Evolutionary conservation across 257 asterid genomes (phyloP), one percentile per base, ranked within the genome.

Genomic region (Ophiorrhiza pumila): DNA sequence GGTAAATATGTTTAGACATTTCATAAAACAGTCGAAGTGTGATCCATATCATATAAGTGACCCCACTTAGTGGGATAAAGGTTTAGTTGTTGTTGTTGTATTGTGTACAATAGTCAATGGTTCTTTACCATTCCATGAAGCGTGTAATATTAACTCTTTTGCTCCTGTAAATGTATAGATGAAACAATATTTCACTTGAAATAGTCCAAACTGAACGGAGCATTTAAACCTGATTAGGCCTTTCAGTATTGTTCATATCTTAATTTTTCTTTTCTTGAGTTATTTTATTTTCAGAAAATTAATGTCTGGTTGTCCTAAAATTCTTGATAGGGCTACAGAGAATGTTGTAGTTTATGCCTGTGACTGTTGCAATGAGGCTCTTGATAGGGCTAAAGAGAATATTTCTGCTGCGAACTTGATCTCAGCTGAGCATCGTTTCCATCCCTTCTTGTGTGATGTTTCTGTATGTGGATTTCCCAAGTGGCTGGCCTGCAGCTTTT

Each of bases 321-420:
- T 55, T 14, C 73, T 74, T 46, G 61, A 79, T 81, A 91, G 97
- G 78, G 91, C 84, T 69, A 85, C 82, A 41, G 89, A 85, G 75
- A 79, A 77, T 81, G 80, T 84, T 71, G 68, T 73, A 65, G 56
- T 94, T 67, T 94, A 87, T 75, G 98, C 95, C 41, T 88, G 97
- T 75, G 98, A 94, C 77, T 88, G 96, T 80, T 88, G 98, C 76
- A 78, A 72, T 72, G 96, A 90, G 81, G 97, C 98, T 73, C 90
- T 94, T 74, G 85, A 88, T 71, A 87, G 95, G 80, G 83, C 96
- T 32, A 87, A 88, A 77, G 93, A 87, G 80, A 86, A 79, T 45
- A 83, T 94, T 49, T 69, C 59, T 79, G 85, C 83, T 69, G 84
- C 87, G 73, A 77, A 71, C 62, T 79, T 84, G 73, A 69, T 75